Percentiles rank a stretch among this genome's conserved stretches.
Evolutionary conservation across 2,329 filamentous ascomycete genomes (phyloP).

Genomic region (Colletotrichum horii): DNA sequence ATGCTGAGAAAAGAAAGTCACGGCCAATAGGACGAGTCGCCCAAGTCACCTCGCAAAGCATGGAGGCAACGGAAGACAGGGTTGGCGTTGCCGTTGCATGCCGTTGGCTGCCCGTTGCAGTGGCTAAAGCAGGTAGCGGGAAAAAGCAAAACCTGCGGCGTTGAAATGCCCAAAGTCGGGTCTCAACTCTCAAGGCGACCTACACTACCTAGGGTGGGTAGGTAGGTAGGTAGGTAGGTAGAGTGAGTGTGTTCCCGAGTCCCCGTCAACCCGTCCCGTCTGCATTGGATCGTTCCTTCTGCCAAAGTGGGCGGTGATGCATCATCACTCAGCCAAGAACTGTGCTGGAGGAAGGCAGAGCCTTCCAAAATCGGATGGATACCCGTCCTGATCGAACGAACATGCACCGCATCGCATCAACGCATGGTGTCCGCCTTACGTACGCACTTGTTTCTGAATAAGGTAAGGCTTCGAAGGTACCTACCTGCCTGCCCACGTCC

Average conservation of each 20-base stretch:
- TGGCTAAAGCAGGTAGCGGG: not conserved
- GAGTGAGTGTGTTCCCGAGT: not conserved
- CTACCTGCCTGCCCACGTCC: not conserved
- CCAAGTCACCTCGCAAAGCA: not conserved
- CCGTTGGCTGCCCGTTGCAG: not conserved
- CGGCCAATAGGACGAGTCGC: not conserved
- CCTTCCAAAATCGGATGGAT: not conserved
- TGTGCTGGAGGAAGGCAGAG: not conserved
- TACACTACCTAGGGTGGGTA: too few species aligned
- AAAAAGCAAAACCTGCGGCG: conserved; percentile 9
- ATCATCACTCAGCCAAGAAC: not conserved
- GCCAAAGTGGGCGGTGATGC: conserved; percentile 4
- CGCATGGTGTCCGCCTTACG: conserved; percentile 1
- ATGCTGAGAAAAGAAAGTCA: not conserved
- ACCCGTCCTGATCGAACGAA: conserved; percentile 11
- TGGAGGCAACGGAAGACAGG: not conserved
- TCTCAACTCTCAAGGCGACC: not conserved
- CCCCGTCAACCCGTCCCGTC: not conserved
- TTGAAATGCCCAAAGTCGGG: not conserved
- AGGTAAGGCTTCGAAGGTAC: too few species aligned
- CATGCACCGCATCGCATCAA: conserved; percentile 3
- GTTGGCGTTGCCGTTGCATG: not conserved
- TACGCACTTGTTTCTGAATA: conserved; percentile 12
- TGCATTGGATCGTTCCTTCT: not conserved
- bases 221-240: too few species aligned